Base-by-base conservation (phyloP, 2,329 filamentous ascomycete species). In the Pleoardoris graminearum region DNA sequence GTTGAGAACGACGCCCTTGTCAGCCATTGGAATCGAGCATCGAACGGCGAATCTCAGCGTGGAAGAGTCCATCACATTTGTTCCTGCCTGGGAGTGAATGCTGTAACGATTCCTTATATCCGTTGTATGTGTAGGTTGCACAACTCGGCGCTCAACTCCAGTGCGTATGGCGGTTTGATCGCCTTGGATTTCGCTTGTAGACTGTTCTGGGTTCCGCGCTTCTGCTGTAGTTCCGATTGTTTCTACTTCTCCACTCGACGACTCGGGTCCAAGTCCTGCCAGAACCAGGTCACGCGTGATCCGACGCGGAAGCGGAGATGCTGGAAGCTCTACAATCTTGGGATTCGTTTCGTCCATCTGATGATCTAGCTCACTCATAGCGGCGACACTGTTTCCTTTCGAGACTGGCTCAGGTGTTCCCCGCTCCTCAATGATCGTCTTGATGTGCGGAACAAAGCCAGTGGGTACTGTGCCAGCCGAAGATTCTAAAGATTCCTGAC, bases 381-480 rank as follows among this genome's bases (percentile, higher is more conserved):
- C 36, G 19, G 49, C 23, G 29, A 32, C 50, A 25, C 53, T 58
- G 19, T 43, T 32, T 17, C 45, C 55, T 41, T 52, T 59, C 22
- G 49, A 30, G 36, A 41, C 38, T 21, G 48, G 49, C 23, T 59
- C 58, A 35, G 38, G 21, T n/a, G 50, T 58, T 39, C 42, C 55
- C 33, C 50, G 57, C 41, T 71, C 76, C 62, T 78, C 75, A 10
- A 77, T 62, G 53, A 77, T 73, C 5, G 70, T 73, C 51, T 71
- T 75, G 55, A 76, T 73, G n/a, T 68, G 71, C 50, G 74, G 69
- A 10, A 76, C 72, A 38, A 76, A 75, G 3, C 75, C 74, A 25
- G 69, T 69, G 3, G 68, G 69, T 8, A 73, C 51, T 6, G 51
- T 33, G 4, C 57, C 54, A 23, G 53, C 35, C 21, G 65, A 56